Conservation (phyloP, 208 protist species). For the Blastocrithidia nonstop region DNA sequence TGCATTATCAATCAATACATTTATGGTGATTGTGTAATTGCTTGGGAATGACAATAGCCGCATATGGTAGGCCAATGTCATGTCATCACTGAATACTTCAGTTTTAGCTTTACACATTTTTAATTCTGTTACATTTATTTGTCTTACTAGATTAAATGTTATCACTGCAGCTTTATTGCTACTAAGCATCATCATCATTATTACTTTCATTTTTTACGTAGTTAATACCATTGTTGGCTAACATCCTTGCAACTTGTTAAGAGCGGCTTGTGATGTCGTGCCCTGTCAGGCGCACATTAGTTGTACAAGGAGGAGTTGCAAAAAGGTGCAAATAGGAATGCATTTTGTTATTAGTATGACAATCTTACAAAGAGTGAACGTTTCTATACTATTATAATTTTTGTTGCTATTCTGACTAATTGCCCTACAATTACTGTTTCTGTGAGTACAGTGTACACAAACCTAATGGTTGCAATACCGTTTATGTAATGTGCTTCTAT, state of each 20-base stretch:
- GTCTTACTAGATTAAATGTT: too few relatives aligned
- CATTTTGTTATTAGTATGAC: too few relatives aligned
- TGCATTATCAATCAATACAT: too few relatives aligned
- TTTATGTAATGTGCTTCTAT: too few relatives aligned
- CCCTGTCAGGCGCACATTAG: constrained; percentile 11
- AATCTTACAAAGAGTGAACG: too few relatives aligned
- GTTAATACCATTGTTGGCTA: not conserved
- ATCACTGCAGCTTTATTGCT: too few relatives aligned
- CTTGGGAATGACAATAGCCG: not conserved
- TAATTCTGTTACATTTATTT: too few relatives aligned
- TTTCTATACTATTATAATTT: too few relatives aligned
- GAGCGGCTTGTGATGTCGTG: not conserved
- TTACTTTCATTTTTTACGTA: not conserved
- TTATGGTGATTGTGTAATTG: not conserved
- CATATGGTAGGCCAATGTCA: constrained; percentile 6
- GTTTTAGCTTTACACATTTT: not conserved
- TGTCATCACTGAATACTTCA: not conserved
- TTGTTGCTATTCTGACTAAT: too few relatives aligned
- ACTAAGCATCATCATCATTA: not conserved
- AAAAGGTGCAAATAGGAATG: constrained; percentile 5
- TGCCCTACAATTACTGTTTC: too few relatives aligned
- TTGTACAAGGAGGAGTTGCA: constrained; percentile 7
- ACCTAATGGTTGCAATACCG: too few relatives aligned
- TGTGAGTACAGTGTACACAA: too few relatives aligned
- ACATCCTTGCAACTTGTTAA: not conserved